These are phyloP conservation scores for Ogataea wickerhamii DNA, from an alignment of 805 yeast species.

Conservation along the genomic window DNA sequence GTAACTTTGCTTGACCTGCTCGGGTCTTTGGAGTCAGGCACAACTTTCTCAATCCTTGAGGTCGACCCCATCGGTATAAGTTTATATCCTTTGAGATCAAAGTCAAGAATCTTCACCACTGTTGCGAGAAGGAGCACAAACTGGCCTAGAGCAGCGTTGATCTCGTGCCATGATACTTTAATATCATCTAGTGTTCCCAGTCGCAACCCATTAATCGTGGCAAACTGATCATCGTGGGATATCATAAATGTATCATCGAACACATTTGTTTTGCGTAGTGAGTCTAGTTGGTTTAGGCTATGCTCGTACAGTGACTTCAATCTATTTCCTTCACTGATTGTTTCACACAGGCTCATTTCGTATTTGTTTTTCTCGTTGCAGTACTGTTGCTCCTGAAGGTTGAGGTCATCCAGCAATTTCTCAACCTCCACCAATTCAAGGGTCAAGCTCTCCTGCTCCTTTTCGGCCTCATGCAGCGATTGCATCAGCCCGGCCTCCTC, in stretches of 20 bases:
- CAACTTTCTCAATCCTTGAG: conserved; percentile 65
- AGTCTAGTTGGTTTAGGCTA: conserved; percentile 63
- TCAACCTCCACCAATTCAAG: conserved; percentile 45
- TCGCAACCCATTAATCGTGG: conserved; percentile 80
- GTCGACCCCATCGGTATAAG: conserved; percentile 81
- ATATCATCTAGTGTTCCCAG: conserved; percentile 63
- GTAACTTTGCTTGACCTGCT: conserved; percentile 37
- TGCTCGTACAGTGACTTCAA: conserved; percentile 59
- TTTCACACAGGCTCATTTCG: conserved; percentile 49
- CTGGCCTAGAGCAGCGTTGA: conserved; percentile 90
- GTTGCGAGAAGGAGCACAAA: conserved; percentile 66
- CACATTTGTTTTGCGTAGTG: conserved; percentile 71
- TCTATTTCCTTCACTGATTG: conserved; percentile 55
- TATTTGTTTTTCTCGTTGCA: conserved; percentile 50
- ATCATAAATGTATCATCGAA: conserved; percentile 81
- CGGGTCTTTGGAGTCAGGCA: conserved; percentile 33
- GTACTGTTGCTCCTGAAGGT: conserved; percentile 43
- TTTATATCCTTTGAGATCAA: conserved; percentile 56
- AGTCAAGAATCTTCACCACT: conserved; percentile 51
- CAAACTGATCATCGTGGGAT: conserved; percentile 79
- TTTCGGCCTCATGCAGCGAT: conserved; percentile 42
- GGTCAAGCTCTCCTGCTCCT: conserved; percentile 42
- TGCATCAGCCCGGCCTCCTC: conserved; percentile 36
- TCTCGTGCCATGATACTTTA: conserved; percentile 83
- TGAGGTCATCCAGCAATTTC: conserved; percentile 34